Conservation (phyloP, 805 yeast genomes). For the Sugiyamaella marilandica region DNA sequence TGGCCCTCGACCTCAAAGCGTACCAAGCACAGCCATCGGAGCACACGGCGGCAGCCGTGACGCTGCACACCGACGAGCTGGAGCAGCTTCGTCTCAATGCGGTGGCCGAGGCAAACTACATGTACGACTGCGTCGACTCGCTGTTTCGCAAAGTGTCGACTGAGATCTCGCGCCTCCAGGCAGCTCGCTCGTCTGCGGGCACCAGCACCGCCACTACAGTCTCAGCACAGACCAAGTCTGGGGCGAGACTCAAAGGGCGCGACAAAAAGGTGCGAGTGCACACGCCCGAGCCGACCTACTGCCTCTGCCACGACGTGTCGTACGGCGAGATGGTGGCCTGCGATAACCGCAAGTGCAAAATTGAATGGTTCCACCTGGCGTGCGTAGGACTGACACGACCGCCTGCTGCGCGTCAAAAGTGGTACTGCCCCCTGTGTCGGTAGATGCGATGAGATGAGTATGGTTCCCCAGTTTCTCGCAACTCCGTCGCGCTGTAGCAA, state of each 20-base stretch:
- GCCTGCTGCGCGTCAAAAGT: slow-evolving; percentile 60
- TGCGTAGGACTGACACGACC: slow-evolving; percentile 77
- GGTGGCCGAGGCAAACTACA: slow-evolving; percentile 15
- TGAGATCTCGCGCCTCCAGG: slow-evolving; percentile 13
- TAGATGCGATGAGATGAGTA: not conserved
- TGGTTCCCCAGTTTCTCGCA: not conserved
- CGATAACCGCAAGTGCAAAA: slow-evolving; percentile 68
- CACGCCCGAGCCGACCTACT: slow-evolving; percentile 32
- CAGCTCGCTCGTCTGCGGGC: not conserved
- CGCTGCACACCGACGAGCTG: not conserved
- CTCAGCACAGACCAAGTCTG: not conserved
- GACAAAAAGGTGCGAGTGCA: not conserved
- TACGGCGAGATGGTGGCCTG: slow-evolving; percentile 88
- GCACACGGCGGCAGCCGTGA: not conserved
- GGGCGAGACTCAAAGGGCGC: not conserved
- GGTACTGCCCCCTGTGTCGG: slow-evolving; percentile 67
- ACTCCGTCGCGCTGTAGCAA: too few relatives aligned
- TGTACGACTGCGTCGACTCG: slow-evolving; percentile 12
- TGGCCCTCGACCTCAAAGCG: not conserved
- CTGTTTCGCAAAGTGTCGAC: slow-evolving; percentile 5
- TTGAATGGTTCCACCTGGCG: slow-evolving; percentile 92
- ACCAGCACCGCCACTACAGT: not conserved
- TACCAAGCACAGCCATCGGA: not conserved
- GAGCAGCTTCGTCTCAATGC: slow-evolving; percentile 8
- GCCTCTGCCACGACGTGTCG: slow-evolving; percentile 44